A percentile compares a stretch with the other conserved stretches of the same genome.
Conservation (phyloP, 164 flowering plant species). For the Vitis amurensis region DNA sequence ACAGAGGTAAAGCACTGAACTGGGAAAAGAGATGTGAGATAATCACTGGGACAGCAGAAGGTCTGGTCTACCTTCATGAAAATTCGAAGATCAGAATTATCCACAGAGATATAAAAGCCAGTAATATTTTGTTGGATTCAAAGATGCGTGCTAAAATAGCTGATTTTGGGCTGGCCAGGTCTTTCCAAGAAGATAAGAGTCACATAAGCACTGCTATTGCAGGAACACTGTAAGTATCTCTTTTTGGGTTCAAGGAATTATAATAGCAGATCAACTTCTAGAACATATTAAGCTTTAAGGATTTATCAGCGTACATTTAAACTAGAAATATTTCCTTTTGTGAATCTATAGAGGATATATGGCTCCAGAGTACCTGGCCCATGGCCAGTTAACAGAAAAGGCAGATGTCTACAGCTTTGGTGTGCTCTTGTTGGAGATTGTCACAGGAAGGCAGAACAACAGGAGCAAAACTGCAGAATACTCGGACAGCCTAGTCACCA, state of each 20-base stretch:
- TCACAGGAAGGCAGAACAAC: slow-evolving; percentile 55
- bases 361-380: slow-evolving; percentile 78
- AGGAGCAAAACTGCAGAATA: slow-evolving; percentile 54
- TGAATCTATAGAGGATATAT: slow-evolving; percentile 56
- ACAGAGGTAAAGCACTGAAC: slow-evolving; percentile 52
- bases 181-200: slow-evolving; percentile 86
- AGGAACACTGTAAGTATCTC: slow-evolving; percentile 73
- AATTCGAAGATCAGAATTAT: slow-evolving; percentile 44
- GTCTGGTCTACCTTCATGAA: slow-evolving; percentile 60
- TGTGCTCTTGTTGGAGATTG: slow-evolving; percentile 56
- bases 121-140: slow-evolving; percentile 59
- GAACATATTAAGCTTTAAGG: too few relatives aligned
- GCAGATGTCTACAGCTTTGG: slow-evolving; percentile 74
- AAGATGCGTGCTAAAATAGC: slow-evolving; percentile 63
- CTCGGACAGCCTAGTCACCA: slow-evolving; percentile 63
- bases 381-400: slow-evolving; percentile 68
- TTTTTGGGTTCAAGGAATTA: neutral
- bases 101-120: slow-evolving; percentile 71
- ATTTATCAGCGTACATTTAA: too few relatives aligned
- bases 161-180: slow-evolving; percentile 67
- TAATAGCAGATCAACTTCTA: too few relatives aligned
- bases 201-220: slow-evolving; percentile 96
- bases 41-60: slow-evolving; percentile 57
- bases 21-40: slow-evolving; percentile 64
- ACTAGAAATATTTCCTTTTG: neutral